Base-by-base conservation (phyloP, 768 basidiomycete genomes). In the Tylopilus felleus region DNA sequence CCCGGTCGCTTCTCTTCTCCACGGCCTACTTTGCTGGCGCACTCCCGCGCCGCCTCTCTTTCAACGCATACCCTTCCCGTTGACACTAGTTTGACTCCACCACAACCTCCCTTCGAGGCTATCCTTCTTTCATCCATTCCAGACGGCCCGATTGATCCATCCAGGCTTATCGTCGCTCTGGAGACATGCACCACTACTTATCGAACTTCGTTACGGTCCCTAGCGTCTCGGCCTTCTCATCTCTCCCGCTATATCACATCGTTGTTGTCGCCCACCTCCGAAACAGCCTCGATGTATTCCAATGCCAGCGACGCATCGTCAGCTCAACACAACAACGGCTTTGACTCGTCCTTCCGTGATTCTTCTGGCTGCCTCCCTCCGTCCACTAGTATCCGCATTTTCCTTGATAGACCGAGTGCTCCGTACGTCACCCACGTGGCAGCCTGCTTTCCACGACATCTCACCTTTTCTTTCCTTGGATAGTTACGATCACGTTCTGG, bases 331-430 rank as follows among this genome's bases (percentile, higher is more conserved):
- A 46, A 35, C 47, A 62, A 64, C 44, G 63, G 72, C 13, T 75
- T 86, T 63, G 77, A 75, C 17, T 65, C 79, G 0, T 74, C 78
- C 55, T 85, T 88, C 64, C 80, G 77, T 38, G 77, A 80, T 27
- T 80, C 84, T 8, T 80, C 82, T 51, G 85, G 83, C 7, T 70
- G 82, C 36, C 64, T 85, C 4, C 60, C 72, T 1, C 77, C 74
- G 23, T 65, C 76, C 2, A 74, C 80, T 35, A 75, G 69, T 41
- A 69, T 91, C 33, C 86, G 90, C 57, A 61, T 93, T 14, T 93
- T 93, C 71, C 74, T 93, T 22, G 90, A 93, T 65, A 77, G 90
- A 23, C 80, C 90, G 1, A 90, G 90, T 60, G 74, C 83, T 28
- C 86, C 90, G 88, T 91, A 71, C 76, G 89, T 79, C 10, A 13